phyloP scores from a whole-genome alignment of 805 yeast species.

The Candida maltosa region DNA sequence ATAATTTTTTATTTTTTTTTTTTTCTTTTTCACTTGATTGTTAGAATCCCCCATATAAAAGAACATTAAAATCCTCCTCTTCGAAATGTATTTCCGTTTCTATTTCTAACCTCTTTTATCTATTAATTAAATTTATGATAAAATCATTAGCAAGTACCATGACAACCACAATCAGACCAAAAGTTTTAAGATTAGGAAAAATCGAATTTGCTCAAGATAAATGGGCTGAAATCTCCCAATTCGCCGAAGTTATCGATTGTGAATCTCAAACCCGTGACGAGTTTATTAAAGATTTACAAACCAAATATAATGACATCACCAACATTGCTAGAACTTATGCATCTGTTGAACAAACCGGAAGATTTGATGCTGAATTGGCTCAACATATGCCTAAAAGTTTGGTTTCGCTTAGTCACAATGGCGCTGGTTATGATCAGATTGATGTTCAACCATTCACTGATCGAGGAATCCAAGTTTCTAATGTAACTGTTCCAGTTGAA shows the following conservation, averaged over 20 bases:
- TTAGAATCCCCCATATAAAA: no score
- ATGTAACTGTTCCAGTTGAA: constrained; percentile 65
- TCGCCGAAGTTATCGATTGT: constrained; percentile 38
- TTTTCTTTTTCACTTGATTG: no score
- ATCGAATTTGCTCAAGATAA: constrained; percentile 58
- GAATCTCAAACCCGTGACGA: constrained; percentile 33
- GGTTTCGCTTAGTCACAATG: constrained; percentile 54
- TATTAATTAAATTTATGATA: no score
- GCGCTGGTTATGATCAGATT: constrained; percentile 78
- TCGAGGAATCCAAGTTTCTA: constrained; percentile 59
- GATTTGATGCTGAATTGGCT: constrained; percentile 62
- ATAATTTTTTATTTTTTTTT: no score
- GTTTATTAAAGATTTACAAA: constrained; percentile 40
- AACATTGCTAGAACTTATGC: constrained; percentile 52
- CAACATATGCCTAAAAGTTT: constrained; percentile 52
- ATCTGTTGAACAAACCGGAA: constrained; percentile 53
- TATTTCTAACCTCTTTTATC: no score
- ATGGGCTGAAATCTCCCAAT: constrained; percentile 54
- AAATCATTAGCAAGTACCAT: constrained; percentile 1
- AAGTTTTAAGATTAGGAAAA: constrained; percentile 64
- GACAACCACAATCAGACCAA: constrained; percentile 36
- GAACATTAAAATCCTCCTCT: no score
- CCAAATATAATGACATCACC: constrained; percentile 42
- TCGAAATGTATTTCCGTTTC: no score
- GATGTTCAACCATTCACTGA: constrained; percentile 52